Percentiles rank a stretch among this genome's conserved stretches.
phyloP scores from a whole-genome alignment of 345 rosid species.

The Nephelium lappaceum region DNA sequence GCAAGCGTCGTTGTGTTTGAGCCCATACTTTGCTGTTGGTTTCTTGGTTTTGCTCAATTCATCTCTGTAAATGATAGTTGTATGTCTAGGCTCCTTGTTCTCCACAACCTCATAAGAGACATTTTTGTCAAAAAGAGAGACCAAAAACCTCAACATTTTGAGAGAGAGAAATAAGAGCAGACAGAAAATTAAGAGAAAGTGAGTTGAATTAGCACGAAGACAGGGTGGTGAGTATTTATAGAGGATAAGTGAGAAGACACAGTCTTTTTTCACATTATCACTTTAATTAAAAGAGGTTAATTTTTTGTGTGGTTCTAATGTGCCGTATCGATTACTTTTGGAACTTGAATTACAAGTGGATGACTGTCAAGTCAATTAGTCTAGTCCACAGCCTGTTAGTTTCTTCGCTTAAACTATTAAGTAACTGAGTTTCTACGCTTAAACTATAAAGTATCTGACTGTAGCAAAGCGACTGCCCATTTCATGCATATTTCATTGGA shows the following conservation, averaged over 20 bases:
- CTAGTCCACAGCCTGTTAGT: too few relatives aligned
- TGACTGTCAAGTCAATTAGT: background rate
- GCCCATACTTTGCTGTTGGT: constrained; percentile 2
- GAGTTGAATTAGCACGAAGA: background rate
- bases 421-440: too few relatives aligned
- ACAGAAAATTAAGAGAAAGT: background rate
- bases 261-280: too few relatives aligned
- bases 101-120: background rate
- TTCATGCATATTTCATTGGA: background rate
- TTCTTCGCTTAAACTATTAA: too few relatives aligned
- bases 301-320: background rate
- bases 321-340: background rate
- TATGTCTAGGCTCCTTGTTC: background rate
- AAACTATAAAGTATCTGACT: background rate
- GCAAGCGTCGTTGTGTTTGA: constrained; percentile 5
- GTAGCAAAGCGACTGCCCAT: background rate
- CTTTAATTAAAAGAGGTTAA: too few relatives aligned
- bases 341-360: background rate
- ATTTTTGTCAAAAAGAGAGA: background rate
- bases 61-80: constrained; percentile 35
- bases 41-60: constrained; percentile 24
- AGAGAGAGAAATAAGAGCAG: background rate
- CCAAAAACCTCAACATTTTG: constrained; percentile 14
- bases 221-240: background rate
- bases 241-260: background rate